Conservation (phyloP, 345 rosid genomes). For the Arabis hirsuta region DNA sequence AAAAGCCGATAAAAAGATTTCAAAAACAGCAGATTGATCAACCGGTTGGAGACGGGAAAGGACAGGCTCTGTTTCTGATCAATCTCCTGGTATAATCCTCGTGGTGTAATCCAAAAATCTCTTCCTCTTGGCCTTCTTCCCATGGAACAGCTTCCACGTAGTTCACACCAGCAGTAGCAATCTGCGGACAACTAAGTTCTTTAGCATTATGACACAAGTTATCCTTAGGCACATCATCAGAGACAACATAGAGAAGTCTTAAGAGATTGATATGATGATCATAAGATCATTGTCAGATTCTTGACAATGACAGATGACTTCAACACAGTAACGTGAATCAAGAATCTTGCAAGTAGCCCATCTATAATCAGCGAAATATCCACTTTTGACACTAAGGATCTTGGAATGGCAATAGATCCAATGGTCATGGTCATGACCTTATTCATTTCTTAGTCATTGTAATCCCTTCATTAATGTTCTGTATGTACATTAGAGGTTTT, state of each 20-base stretch:
- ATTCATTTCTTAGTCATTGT: slow-evolving; percentile 63
- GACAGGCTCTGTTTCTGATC: slow-evolving; percentile 64
- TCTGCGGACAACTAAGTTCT: slow-evolving; percentile 63
- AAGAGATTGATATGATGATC: slow-evolving; percentile 77
- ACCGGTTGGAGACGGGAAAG: slow-evolving; percentile 88
- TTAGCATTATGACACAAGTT: slow-evolving; percentile 74
- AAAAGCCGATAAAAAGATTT: slow-evolving; percentile 64
- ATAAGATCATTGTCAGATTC: slow-evolving; percentile 53
- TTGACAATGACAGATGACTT: slow-evolving; percentile 61
- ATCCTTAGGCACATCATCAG: slow-evolving; percentile 52
- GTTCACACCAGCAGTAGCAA: slow-evolving; percentile 67
- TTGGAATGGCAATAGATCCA: slow-evolving; percentile 86
- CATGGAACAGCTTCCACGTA: slow-evolving; percentile 97
- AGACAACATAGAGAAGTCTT: slow-evolving; percentile 66
- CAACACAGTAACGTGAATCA: slow-evolving; percentile 88
- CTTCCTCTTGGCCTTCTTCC: slow-evolving; percentile 95
- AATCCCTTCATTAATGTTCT: no score
- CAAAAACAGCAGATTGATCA: slow-evolving; percentile 53
- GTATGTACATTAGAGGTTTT: no score
- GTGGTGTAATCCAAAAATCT: slow-evolving; percentile 59
- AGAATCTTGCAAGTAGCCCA: slow-evolving; percentile 97
- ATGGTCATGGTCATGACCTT: slow-evolving; percentile 66
- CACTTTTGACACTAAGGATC: slow-evolving; percentile 68
- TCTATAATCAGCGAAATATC: slow-evolving; percentile 77
- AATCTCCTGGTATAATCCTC: slow-evolving; percentile 49